Percentiles rank a stretch among this genome's conserved stretches.
These are phyloP conservation scores for Eimeria necatrix DNA, from an alignment of 169 alveolate species.

Conservation along the genomic window DNA sequence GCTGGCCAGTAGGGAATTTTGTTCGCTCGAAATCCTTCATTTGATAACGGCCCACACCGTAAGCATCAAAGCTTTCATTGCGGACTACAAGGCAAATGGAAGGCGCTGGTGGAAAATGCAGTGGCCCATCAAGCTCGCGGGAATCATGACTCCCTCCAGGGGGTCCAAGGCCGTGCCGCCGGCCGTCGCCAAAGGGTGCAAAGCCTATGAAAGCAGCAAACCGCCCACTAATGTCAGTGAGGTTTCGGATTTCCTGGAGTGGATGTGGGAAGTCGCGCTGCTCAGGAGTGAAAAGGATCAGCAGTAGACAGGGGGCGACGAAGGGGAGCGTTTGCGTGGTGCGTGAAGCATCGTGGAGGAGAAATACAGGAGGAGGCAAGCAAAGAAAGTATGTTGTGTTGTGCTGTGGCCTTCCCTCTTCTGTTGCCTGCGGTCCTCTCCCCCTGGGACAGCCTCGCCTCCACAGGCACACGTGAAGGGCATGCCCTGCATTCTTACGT, in stretches of 20 bases:
- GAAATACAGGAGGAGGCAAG: too few species aligned
- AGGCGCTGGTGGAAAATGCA: background rate
- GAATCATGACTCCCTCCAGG: background rate
- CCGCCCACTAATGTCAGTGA: background rate
- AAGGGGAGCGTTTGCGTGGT: too few species aligned
- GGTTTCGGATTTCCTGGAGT: background rate
- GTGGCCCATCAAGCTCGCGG: constrained; percentile 27
- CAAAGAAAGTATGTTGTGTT: too few species aligned
- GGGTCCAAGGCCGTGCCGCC: background rate
- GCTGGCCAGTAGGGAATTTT: background rate
- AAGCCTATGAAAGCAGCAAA: background rate
- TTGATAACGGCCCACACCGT: background rate
- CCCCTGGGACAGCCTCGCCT: too few species aligned
- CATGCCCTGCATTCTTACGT: too few species aligned
- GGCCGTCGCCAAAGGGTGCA: constrained; percentile 18
- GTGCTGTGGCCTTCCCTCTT: too few species aligned
- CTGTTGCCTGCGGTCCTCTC: too few species aligned
- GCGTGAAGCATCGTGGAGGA: too few species aligned
- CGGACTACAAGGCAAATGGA: constrained; percentile 9
- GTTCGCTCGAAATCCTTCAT: constrained; percentile 1
- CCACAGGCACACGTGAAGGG: too few species aligned
- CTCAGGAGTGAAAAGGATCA: too few species aligned
- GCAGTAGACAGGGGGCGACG: too few species aligned
- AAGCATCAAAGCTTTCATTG: background rate
- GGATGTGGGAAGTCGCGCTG: constrained; percentile 34